Evolutionary conservation across 257 asterid species (phyloP).

Genomic region (Striga asiatica): DNA sequence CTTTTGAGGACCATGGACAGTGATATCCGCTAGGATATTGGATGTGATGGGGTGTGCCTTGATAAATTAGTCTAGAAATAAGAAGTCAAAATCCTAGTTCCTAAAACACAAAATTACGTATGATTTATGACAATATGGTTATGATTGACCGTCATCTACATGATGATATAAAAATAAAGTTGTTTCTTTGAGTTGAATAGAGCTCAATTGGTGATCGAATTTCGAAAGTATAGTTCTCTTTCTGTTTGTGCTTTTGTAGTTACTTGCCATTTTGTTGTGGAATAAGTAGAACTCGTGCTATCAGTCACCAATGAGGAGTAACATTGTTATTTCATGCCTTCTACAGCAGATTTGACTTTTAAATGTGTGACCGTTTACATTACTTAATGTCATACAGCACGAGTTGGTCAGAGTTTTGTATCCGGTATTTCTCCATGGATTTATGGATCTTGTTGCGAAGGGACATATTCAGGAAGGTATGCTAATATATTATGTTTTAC

Average conservation of each 20-base stretch:
- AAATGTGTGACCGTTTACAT: not conserved
- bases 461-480: slow-evolving; percentile 92
- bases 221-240: not conserved
- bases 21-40: too few species aligned
- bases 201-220: too few species aligned
- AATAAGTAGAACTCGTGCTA: not conserved
- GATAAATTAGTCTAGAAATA: too few species aligned
- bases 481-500: slow-evolving; percentile 6
- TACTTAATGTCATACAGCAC: slow-evolving; percentile 30
- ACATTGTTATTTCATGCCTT: not conserved
- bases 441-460: slow-evolving; percentile 94
- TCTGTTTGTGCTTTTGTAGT: not conserved
- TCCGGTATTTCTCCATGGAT: slow-evolving; percentile 92
- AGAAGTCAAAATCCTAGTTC: too few species aligned
- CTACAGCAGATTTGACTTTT: not conserved
- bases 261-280: not conserved
- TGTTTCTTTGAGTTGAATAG: too few species aligned
- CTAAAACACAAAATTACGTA: too few species aligned
- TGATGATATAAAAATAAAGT: too few species aligned
- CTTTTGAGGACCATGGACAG: too few species aligned
- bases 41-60: too few species aligned
- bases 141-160: too few species aligned
- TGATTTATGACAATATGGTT: too few species aligned
- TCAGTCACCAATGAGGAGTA: not conserved
- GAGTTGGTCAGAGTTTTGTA: slow-evolving; percentile 96